Base-by-base conservation (phyloP, 164 flowering plant genomes). In the Berberis thunbergii region DNA sequence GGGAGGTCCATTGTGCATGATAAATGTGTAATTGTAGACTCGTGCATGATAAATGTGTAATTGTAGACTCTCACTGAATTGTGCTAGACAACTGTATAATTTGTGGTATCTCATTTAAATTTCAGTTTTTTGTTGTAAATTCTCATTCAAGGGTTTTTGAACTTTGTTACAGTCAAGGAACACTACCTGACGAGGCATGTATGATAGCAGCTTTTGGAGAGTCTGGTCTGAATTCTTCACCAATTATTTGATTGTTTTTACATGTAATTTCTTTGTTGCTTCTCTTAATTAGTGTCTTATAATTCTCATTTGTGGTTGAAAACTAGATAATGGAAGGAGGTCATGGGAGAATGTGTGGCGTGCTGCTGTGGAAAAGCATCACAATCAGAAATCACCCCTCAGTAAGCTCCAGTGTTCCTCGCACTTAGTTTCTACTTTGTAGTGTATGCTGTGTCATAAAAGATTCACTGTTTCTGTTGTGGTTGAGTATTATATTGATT, bases 121-220 rank as follows among this genome's bases (percentile, higher is more conserved):
- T 26, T 26, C 26, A 26, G 26, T 26, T 26, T 26, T 26, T 26
- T 26, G 26, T 26, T 52, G 7, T 5, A 5, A 9, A 48, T 48
- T 5, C 9, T 48, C 9, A 3, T 10, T 7, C 3, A 26, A 2
- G 41, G n/a, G 26, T 60, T 45, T 61, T 55, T 54, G 13, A 60
- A 49, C 54, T 55, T 55, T 72, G 59, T 73, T 82, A 77, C 85
- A 95, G 99, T 70, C 96, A 86, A 83, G 92, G 94, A 42, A 69
- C 77, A 49, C 78, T 81, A 65, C 99, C 99, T 46, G 97, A 91
- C 61, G 99, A 95, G 71, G 84, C 91, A 43, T 81, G 85, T 65
- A 92, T 95, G 97, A 57, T 79, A 42, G 82, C 99, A 9, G 98
- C 99, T 61, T 95, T 91, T 80, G 99, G 96, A 53, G 87, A 81